Evolutionary conservation across 2,329 filamentous ascomycete species (phyloP), one percentile per base, ranked within the genome.

Genomic region (Hirsutella rhossiliensis): DNA sequence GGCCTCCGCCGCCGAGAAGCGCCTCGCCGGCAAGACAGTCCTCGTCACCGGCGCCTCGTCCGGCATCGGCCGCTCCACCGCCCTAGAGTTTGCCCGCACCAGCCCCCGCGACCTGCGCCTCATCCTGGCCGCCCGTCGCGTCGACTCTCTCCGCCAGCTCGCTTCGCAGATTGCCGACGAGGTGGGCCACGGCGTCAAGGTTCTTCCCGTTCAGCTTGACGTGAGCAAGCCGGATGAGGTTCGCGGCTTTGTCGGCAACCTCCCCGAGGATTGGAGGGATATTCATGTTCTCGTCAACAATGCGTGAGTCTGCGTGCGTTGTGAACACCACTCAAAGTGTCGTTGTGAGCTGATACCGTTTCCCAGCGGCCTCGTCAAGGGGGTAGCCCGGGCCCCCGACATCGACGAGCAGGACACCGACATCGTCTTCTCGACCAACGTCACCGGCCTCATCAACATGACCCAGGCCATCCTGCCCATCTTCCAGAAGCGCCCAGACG

Each of bases 231-330:
- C 85, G 0, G 76, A 80, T 3, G 80, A 92, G 58, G 75, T 97
- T 4, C 72, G 73, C 43, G 67, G 65, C 36, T 90, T 97, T 57
- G 80, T 96, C 12, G 67, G 65, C 2, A 75, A 71, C 36, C 65
- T 97, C 54, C 89, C 90, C 0, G 77, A 80, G 48, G 89, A 88
- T 59, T 97, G 87, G 68, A 79, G 76, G 61, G 79, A 87, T 23
- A 84, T 97, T 51, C 78, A 97, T 61, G 75, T 97, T 3, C 67
- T 98, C 47, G 87, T 98, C 23, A 98, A 98, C 68, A 97, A 97
- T 72, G 90, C 90, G 87, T 94, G 64, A 62, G 83, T 71, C 34
- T 28, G 6, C 11, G 12, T 23, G 5, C 31, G 18, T 34, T 23
- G n/a, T 30, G 39, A 28, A 4, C 4, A 4, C n/a, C 6, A 12